Conservation (phyloP, 768 basidiomycete species). For the Rhodosporidiobolus sp. region DNA sequence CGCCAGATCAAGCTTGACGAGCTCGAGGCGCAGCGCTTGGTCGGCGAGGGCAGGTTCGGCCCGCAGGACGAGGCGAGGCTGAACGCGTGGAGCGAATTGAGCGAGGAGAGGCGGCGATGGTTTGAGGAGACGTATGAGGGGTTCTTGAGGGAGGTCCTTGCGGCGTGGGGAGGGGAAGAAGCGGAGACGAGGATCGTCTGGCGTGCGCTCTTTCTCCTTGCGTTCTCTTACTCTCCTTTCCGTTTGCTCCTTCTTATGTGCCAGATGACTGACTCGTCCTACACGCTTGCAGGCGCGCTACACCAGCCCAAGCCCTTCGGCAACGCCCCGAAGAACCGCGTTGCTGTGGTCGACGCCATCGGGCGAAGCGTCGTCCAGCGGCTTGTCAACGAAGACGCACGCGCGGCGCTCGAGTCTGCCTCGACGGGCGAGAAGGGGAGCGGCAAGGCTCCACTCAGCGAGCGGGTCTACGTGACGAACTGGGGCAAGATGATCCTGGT, state of each 20-base stretch:
- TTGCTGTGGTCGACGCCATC: not conserved
- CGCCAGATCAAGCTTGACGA: slow-evolving; percentile 1
- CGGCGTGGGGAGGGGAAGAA: not conserved
- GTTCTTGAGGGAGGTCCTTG: not conserved
- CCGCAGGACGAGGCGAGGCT: not conserved
- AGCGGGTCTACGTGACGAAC: not conserved
- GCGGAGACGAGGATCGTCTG: not conserved
- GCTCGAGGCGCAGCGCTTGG: too few relatives aligned
- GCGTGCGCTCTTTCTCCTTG: not conserved
- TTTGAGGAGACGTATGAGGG: not conserved
- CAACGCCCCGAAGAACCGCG: slow-evolving; percentile 1
- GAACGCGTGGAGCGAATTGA: not conserved
- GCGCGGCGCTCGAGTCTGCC: too few relatives aligned
- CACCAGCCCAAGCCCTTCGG: not conserved
- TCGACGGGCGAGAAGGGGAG: not conserved
- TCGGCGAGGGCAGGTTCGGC: not conserved
- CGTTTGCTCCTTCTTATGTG: not conserved
- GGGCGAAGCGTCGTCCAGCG: not conserved
- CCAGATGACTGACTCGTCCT: too few relatives aligned
- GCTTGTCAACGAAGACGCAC: not conserved
- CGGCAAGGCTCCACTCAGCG: not conserved
- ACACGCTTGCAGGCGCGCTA: not conserved
- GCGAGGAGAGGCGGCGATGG: not conserved
- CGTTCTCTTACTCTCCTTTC: not conserved
- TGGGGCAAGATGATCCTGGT: slow-evolving; percentile 1